Evolutionary conservation across 345 rosid species (phyloP).

Genomic region (Nephelium lappaceum): DNA sequence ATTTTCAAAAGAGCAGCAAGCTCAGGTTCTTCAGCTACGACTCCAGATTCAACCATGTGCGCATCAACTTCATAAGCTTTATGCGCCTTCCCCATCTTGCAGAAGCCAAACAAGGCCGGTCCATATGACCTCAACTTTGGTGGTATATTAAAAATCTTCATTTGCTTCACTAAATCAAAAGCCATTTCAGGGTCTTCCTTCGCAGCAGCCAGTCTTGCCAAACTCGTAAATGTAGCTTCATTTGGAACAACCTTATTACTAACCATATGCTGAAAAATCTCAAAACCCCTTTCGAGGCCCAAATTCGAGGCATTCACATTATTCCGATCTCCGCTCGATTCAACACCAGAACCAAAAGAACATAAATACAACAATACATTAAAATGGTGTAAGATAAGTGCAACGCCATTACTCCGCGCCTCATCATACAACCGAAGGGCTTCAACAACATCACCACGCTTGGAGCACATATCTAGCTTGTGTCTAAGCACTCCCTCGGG

Average conservation of each 20-base stretch:
- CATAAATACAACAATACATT: slow-evolving; percentile 82
- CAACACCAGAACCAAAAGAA: slow-evolving; percentile 30
- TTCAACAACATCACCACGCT: slow-evolving; percentile 56
- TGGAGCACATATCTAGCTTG: slow-evolving; percentile 75
- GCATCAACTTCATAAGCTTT: slow-evolving; percentile 83
- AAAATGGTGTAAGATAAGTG: slow-evolving; percentile 61
- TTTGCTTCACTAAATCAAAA: slow-evolving; percentile 79
- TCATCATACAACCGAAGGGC: slow-evolving; percentile 86
- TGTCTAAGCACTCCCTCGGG: slow-evolving; percentile 59
- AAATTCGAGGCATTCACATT: slow-evolving; percentile 30
- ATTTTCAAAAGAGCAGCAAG: slow-evolving; percentile 77
- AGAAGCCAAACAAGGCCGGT: slow-evolving; percentile 82
- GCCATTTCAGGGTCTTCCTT: slow-evolving; percentile 89
- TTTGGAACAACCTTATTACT: slow-evolving; percentile 66
- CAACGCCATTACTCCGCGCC: slow-evolving; percentile 51
- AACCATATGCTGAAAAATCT: slow-evolving; percentile 78
- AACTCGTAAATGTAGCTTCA: slow-evolving; percentile 88
- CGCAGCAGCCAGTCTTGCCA: slow-evolving; percentile 77
- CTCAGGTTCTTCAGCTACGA: slow-evolving; percentile 81
- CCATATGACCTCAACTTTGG: slow-evolving; percentile 89
- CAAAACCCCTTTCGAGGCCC: slow-evolving; percentile 68
- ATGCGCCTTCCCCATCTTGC: slow-evolving; percentile 57
- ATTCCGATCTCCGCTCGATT: slow-evolving; percentile 31
- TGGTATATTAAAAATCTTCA: slow-evolving; percentile 64
- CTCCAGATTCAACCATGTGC: slow-evolving; percentile 79